phyloP scores from a whole-genome alignment of 352 stramenopile genomes.

The Detonula confervacea region DNA sequence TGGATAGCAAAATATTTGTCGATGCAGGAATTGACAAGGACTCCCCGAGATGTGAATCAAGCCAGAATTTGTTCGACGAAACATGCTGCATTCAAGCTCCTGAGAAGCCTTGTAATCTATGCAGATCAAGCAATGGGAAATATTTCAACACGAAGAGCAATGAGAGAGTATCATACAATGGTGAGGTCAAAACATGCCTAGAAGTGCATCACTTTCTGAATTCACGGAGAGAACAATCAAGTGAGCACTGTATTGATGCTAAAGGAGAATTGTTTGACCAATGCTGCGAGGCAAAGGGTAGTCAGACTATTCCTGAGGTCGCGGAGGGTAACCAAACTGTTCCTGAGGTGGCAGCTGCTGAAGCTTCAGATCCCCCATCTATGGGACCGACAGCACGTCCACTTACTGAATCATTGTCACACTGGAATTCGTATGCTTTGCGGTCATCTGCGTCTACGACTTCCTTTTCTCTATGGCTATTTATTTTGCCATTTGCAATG shows the following conservation, averaged over 20 bases:
- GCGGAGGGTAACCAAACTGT: too few relatives aligned
- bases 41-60: conserved; percentile 42
- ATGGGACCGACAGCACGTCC: too few relatives aligned
- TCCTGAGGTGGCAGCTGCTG: too few relatives aligned
- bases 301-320: too few relatives aligned
- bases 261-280: conserved; percentile 33
- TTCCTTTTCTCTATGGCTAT: too few relatives aligned
- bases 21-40: conserved; percentile 25
- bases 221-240: conserved; percentile 40
- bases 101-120: conserved; percentile 48
- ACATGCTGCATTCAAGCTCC: conserved; percentile 47
- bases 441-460: too few relatives aligned
- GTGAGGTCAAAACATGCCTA: conserved; percentile 29
- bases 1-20: conserved; percentile 48
- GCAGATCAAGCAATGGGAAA: conserved; percentile 13
- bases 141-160: conserved; percentile 35
- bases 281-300: conserved; percentile 42
- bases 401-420: too few relatives aligned
- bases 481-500: too few relatives aligned
- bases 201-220: conserved; percentile 42
- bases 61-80: conserved; percentile 33
- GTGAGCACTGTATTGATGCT: conserved; percentile 29
- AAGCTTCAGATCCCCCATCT: too few relatives aligned
- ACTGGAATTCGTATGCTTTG: too few relatives aligned
- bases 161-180: conserved; percentile 29